These are phyloP conservation scores for Yarrowia sp. DNA, from an alignment of 805 yeast genomes.

Conservation along the genomic window DNA sequence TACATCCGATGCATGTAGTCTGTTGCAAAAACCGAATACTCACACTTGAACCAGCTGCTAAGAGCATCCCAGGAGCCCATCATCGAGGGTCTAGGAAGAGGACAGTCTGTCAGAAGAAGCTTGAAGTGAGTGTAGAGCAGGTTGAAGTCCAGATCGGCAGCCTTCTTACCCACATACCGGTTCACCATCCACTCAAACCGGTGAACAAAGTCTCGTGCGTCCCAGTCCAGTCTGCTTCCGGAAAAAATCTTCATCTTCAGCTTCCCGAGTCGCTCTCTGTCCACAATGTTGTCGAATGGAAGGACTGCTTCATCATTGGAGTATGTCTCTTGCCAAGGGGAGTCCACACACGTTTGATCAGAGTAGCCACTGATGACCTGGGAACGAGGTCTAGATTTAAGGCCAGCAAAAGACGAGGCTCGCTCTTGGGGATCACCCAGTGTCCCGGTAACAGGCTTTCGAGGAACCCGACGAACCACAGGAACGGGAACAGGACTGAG, in stretches of 20 bases:
- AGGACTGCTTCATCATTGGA: neutral
- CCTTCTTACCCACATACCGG: neutral
- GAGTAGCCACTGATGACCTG: neutral
- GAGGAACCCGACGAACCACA: neutral
- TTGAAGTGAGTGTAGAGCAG: neutral
- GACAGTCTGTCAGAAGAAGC: neutral
- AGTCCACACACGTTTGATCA: neutral
- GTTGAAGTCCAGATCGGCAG: neutral
- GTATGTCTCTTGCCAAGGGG: neutral
- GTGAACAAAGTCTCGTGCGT: slow-evolving; percentile 1
- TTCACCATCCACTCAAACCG: neutral
- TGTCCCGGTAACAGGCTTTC: neutral
- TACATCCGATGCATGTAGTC: neutral
- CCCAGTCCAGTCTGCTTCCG: neutral
- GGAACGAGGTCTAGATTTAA: neutral
- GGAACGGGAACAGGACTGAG: neutral
- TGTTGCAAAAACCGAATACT: neutral
- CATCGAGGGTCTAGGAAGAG: neutral
- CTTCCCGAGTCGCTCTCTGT: neutral
- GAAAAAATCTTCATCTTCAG: neutral
- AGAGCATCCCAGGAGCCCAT: neutral
- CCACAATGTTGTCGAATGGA: neutral
- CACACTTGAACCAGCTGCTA: neutral
- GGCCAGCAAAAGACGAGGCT: too few species aligned
- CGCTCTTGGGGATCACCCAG: too few species aligned